Base-by-base conservation (phyloP, 1,284 basidiomycete genomes). In the Ceratobasidium papillatum region DNA sequence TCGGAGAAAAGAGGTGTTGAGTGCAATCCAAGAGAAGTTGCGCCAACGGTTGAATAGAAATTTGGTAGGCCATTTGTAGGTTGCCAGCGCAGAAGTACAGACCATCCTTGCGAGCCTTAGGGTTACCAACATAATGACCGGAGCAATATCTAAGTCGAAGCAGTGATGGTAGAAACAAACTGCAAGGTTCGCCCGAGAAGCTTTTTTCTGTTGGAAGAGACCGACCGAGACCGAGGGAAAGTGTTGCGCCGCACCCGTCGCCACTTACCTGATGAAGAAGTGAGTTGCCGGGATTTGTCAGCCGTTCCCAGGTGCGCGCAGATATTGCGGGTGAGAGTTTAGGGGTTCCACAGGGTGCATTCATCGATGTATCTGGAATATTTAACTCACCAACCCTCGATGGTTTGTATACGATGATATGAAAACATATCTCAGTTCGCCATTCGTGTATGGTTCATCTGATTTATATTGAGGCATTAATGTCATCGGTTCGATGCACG, bases 231-330 rank as follows among this genome's bases (percentile, higher is more conserved):
- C 14, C 30, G 56, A 59, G 36, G 27, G 7, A 59, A 59, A 59
- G 56, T n/a, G 22, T 38, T 30, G 30, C 22, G 32, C 7, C 19
- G 56, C 56, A 30, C n/a, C n/a, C 32, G 56, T 59, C n/a, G 56
- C 56, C 56, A 59, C 56, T 36, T 59, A 59, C 56, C 56, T 59
- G 32, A 59, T 59, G 36, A 59, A 56, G 36, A 38, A 59, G 56
- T 36, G 56, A 36, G n/a, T 34, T 36, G 19, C 56, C 30, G 56
- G 32, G 2, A 19, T 34, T 56, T n/a, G 56, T 36, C 56, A 59
- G n/a, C 56, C 32, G 19, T 52, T 52, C 51, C 51, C 25, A 30
- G 51, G 51, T 27, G 25, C 22, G 19, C n/a, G n/a, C n/a, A 19
- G 9, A 3, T 14, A 27, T 52, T 52, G 51, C 27, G 51, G 22